Evolutionary conservation across 23 red algal genomes (phyloP).

Genomic region (Gracilaria gracilis): DNA sequence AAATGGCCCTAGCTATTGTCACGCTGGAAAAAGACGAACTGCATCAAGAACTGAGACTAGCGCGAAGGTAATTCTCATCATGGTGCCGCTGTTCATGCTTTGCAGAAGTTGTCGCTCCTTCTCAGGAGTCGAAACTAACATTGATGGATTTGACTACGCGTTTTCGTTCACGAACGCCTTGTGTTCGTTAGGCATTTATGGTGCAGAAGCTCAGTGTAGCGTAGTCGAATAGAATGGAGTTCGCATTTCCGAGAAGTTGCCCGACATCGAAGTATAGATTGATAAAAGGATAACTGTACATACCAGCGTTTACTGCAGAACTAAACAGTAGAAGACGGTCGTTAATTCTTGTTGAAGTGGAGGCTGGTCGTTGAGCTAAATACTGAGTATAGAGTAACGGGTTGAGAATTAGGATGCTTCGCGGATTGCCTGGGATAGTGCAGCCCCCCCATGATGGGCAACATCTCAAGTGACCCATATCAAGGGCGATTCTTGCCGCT

Average conservation of each 20-base stretch:
- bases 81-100: background rate
- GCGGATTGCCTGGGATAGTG: background rate
- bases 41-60: slow-evolving; percentile 33
- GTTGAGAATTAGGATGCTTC: background rate
- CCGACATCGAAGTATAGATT: background rate
- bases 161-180: background rate
- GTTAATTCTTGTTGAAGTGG: background rate
- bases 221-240: background rate
- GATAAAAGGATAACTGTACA: slow-evolving; percentile 15
- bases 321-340: background rate
- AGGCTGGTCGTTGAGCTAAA: background rate
- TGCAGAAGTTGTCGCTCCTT: background rate
- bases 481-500: too few species aligned
- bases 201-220: background rate
- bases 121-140: background rate
- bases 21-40: slow-evolving; percentile 73
- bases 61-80: slow-evolving; percentile 6
- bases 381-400: background rate
- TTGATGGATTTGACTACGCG: background rate
- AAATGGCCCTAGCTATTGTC: slow-evolving; percentile 74
- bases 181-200: background rate
- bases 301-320: slow-evolving; percentile 17
- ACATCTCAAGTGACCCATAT: too few species aligned
- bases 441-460: too few species aligned
- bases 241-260: background rate